Conservation (phyloP, 148 eudicot species). For the Gaultheria prostrata region DNA sequence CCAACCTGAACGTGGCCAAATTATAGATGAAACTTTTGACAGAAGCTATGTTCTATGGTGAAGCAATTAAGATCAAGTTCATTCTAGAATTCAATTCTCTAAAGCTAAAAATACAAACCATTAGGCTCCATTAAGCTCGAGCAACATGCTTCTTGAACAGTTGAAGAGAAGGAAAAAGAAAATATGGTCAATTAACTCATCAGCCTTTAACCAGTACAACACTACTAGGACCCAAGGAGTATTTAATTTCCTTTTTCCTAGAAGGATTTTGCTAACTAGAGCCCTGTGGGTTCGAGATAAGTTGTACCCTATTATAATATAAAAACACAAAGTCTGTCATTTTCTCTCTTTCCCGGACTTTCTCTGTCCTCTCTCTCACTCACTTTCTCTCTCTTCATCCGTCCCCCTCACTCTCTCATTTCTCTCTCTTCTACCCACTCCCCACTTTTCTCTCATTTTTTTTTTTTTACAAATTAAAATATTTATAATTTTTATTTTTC, state of each 20-base stretch:
- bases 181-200: not conserved
- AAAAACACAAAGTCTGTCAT: too few species aligned
- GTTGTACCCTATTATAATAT: too few species aligned
- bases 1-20: constrained; percentile 50
- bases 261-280: too few species aligned
- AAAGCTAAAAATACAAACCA: not conserved
- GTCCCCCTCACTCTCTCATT: not conserved
- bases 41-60: not conserved
- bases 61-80: not conserved
- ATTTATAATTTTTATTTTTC: too few species aligned
- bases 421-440: too few species aligned
- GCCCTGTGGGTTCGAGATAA: too few species aligned
- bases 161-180: not conserved
- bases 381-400: not conserved
- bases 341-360: too few species aligned
- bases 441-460: too few species aligned
- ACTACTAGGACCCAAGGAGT: not conserved
- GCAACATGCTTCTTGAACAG: not conserved
- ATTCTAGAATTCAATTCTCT: not conserved
- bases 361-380: too few species aligned
- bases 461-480: too few species aligned
- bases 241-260: not conserved
- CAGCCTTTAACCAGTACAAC: not conserved
- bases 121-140: not conserved
- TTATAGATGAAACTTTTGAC: not conserved